Percentiles rank a stretch among this genome's conserved stretches.
Evolutionary conservation across 306 rosid species (phyloP).

Genomic region (Castanea mollissima): DNA sequence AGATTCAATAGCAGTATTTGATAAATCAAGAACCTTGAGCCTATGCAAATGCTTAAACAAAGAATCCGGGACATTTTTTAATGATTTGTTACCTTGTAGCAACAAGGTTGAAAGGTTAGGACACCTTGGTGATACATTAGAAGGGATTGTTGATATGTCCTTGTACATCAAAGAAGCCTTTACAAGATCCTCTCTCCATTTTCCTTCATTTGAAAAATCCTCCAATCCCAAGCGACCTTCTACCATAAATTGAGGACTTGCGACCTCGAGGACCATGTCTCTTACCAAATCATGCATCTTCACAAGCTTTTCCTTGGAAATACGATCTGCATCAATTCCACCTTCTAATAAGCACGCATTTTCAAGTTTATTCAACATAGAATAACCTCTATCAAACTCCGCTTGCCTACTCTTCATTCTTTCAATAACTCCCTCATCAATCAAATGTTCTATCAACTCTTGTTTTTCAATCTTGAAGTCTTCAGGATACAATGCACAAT

Average conservation of each 20-base stretch:
- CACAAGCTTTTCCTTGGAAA: constrained; percentile 4
- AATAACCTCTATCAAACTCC: constrained; percentile 17
- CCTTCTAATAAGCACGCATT: background rate
- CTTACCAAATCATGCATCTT: constrained; percentile 20
- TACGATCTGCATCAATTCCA: background rate
- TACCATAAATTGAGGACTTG: too few relatives aligned
- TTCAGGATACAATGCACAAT: constrained; percentile 26
- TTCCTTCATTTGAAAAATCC: too few relatives aligned
- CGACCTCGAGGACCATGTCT: background rate
- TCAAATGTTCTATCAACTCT: constrained; percentile 22
- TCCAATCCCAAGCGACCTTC: too few relatives aligned
- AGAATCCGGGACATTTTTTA: too few relatives aligned
- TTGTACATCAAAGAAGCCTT: too few relatives aligned
- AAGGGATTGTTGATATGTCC: too few relatives aligned
- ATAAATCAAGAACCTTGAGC: too few relatives aligned
- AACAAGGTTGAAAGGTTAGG: too few relatives aligned
- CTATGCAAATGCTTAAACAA: too few relatives aligned
- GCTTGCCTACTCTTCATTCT: constrained; percentile 25
- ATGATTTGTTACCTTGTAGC: fast-evolving
- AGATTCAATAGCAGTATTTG: too few relatives aligned
- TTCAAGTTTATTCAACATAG: constrained; percentile 22
- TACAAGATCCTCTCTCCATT: too few relatives aligned
- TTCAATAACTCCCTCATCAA: constrained; percentile 24
- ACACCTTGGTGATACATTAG: too few relatives aligned
- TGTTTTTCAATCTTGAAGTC: constrained; percentile 27